These are phyloP conservation scores for Periconia macrospinosa DNA, from an alignment of 2,329 filamentous ascomycete genomes.

Conservation along the genomic window DNA sequence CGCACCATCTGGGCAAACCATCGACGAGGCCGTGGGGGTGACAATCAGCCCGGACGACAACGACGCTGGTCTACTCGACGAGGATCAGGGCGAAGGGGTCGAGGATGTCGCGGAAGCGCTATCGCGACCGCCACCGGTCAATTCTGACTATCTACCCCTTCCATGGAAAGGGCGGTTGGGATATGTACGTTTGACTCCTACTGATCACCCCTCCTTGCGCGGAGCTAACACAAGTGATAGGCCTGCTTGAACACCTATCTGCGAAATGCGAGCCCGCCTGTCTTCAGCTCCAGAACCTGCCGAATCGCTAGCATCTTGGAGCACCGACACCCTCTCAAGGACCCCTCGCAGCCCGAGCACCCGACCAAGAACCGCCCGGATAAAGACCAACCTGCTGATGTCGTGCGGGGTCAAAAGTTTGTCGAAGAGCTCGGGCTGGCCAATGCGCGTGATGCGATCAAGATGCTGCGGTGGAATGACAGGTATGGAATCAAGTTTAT, in stretches of 20 bases:
- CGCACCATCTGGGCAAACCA: slow-evolving; percentile 15
- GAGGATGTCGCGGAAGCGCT: slow-evolving; percentile 62
- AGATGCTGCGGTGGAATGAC: slow-evolving; percentile 91
- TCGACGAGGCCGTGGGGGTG: slow-evolving; percentile 23
- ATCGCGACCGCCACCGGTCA: slow-evolving; percentile 71
- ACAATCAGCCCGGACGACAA: slow-evolving; percentile 54
- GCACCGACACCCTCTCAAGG: slow-evolving; percentile 77
- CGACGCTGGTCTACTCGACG: slow-evolving; percentile 29
- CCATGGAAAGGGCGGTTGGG: slow-evolving; percentile 90
- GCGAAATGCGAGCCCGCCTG: slow-evolving; percentile 74
- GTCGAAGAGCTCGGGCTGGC: slow-evolving; percentile 77
- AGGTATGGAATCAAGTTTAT: slow-evolving; percentile 90
- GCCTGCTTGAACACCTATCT: slow-evolving; percentile 93
- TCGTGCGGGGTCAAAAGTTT: slow-evolving; percentile 69
- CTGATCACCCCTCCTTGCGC: slow-evolving; percentile 8
- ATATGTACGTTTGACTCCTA: slow-evolving; percentile 64
- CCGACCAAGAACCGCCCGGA: slow-evolving; percentile 85
- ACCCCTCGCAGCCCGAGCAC: slow-evolving; percentile 77
- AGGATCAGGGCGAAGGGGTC: slow-evolving; percentile 53
- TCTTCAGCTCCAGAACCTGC: slow-evolving; percentile 90
- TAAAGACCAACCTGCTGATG: slow-evolving; percentile 67
- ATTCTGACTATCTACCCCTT: slow-evolving; percentile 80
- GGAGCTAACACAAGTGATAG: slow-evolving; percentile 45
- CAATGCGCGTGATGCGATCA: slow-evolving; percentile 80
- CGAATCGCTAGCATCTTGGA: slow-evolving; percentile 89